These are phyloP conservation scores for Apiotrichum siamense DNA, from an alignment of 1,284 basidiomycete species.

Conservation along the genomic window DNA sequence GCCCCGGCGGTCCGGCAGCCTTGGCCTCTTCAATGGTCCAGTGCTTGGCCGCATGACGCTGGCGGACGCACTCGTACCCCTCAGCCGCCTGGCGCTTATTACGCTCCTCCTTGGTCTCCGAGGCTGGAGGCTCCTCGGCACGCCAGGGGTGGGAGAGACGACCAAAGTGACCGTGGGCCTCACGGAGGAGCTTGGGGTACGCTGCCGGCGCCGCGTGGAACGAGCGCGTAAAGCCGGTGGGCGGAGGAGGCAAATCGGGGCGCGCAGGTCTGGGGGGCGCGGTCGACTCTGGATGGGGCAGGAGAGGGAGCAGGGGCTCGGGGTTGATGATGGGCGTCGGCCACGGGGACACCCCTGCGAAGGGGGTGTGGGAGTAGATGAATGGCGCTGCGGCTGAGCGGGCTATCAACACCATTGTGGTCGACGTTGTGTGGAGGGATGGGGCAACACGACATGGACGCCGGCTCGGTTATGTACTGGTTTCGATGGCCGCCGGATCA, in stretches of 20 bases:
- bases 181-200: constrained; percentile 51
- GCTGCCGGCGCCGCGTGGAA: constrained; percentile 69
- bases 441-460: too few species aligned
- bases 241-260: constrained; percentile 29
- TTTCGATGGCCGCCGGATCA: too few species aligned
- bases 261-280: constrained; percentile 8
- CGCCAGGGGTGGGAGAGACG: constrained; percentile 17
- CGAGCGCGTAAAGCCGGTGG: constrained; percentile 49
- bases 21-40: constrained; percentile 2
- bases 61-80: neutral
- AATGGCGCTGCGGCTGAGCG: neutral
- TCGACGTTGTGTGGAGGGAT: neutral
- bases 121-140: neutral
- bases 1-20: constrained; percentile 26
- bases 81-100: neutral
- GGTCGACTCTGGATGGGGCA: constrained; percentile 7
- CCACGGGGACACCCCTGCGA: neutral
- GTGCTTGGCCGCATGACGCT: neutral
- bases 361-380: neutral
- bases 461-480: too few species aligned
- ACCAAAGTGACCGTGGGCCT: constrained; percentile 32
- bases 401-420: neutral
- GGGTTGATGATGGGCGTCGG: constrained; percentile 1
- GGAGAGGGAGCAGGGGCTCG: constrained; percentile 7
- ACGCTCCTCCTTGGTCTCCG: constrained; percentile 12